phyloP scores from a whole-genome alignment of 1,139 yeast species.

The Debaryomyces nepalensis region DNA sequence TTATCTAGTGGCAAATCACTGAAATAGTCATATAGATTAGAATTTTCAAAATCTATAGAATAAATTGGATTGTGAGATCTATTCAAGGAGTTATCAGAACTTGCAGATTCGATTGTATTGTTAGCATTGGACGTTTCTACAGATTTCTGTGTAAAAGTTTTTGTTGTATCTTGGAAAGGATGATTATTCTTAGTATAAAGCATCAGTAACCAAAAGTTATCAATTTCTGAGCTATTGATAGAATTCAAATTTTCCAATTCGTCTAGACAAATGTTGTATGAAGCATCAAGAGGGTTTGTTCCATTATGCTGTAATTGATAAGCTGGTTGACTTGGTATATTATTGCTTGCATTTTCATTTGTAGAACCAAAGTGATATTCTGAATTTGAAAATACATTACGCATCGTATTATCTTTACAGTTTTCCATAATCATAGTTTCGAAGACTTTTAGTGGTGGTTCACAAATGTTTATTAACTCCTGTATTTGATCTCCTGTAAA shows the following conservation, averaged over 20 bases:
- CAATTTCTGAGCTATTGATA: not conserved
- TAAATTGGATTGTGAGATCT: too few relatives aligned
- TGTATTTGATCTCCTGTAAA: not conserved
- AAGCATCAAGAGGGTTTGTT: not conserved
- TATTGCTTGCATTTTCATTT: not conserved
- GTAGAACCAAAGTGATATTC: not conserved
- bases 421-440: not conserved
- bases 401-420: not conserved
- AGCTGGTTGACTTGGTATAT: not conserved
- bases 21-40: too few relatives aligned
- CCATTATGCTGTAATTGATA: not conserved
- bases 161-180: too few relatives aligned
- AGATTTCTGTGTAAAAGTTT: too few relatives aligned
- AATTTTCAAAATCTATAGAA: too few relatives aligned
- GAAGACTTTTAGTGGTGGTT: not conserved
- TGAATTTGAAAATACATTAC: not conserved
- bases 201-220: not conserved
- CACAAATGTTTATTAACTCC: not conserved
- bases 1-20: too few relatives aligned
- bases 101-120: too few relatives aligned
- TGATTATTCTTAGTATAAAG: not conserved
- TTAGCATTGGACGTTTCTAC: too few relatives aligned
- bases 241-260: not conserved
- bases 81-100: too few relatives aligned
- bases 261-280: not conserved